Conservation (phyloP, 352 stramenopile species). For the Globisporangium apiculatum region DNA sequence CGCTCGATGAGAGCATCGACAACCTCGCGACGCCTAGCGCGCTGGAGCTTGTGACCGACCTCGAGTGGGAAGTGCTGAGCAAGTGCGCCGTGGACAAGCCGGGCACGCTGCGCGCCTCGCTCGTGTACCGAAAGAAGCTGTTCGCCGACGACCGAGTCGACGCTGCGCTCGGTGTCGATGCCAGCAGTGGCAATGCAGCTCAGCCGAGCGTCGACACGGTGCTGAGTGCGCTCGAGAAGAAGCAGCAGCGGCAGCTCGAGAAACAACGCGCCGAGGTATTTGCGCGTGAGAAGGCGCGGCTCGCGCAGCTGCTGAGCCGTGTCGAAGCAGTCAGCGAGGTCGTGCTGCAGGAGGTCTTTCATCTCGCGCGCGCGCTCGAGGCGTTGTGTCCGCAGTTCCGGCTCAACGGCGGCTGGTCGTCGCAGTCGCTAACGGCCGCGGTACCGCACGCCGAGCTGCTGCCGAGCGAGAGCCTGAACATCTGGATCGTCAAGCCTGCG, state of each 20-base stretch:
- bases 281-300: conserved; percentile 42
- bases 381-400: conserved; percentile 61
- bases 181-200: background rate
- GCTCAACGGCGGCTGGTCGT: conserved; percentile 47
- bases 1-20: conserved; percentile 59
- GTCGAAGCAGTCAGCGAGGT: conserved; percentile 24
- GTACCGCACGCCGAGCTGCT: background rate
- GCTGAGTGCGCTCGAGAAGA: conserved; percentile 46
- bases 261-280: conserved; percentile 37
- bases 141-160: conserved; percentile 38
- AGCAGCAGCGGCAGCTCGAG: conserved; percentile 29
- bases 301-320: conserved; percentile 35
- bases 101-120: conserved; percentile 37
- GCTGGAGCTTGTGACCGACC: conserved; percentile 57
- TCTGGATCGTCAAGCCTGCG: conserved; percentile 93
- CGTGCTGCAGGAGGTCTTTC: conserved; percentile 22
- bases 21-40: conserved; percentile 16
- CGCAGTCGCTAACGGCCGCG: conserved; percentile 14
- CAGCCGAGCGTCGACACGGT: conserved; percentile 27
- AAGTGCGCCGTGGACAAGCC: conserved; percentile 38
- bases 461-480: conserved; percentile 49
- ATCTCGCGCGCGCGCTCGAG: conserved; percentile 23
- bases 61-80: conserved; percentile 69
- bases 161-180: conserved; percentile 13
- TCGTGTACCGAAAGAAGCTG: conserved; percentile 45